Evolutionary conservation across 2,329 filamentous ascomycete genomes (phyloP), one percentile per base, ranked within the genome.

Genomic region (Thermoascus crustaceus): DNA sequence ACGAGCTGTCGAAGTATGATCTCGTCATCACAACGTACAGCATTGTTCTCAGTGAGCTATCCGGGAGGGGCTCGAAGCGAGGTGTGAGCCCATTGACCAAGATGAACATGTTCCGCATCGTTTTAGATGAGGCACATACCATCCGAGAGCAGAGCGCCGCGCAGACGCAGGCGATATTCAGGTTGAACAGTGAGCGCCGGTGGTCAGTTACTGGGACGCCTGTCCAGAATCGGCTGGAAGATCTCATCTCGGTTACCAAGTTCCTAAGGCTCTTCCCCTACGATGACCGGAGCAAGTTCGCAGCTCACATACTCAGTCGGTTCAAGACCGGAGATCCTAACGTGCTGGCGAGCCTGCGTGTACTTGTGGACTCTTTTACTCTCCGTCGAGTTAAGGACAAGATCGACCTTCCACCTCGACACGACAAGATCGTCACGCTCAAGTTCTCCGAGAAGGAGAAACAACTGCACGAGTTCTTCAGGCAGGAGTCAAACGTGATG

Each of bases 181-280:
- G 77, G 13, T 68, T 96, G 2, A 73, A 83, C 41, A 85, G 87
- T 2, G 75, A 84, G 52, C 78, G 88, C 20, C 80, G 88, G 21
- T 98, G 91, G 91, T 89, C 88, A 2, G 85, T 96, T n/a, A 96
- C 91, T 0, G 91, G 89, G 36, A 96, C 91, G 0, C 91, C 88
- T 0, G 85, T 96, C 6, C 89, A 96, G 60, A 98, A 98, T 54
- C 80, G 85, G 3, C 71, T 96, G 2, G 87, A 93, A 45, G 91
- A 98, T 56, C 71, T 96, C 14, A 84, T 85, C 9, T 84, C 89
- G 1, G 68, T 96, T 2, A 78, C 94, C 39, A 84, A 81, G 20
- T 96, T 96, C 53, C 67, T 96, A 26, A 78, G 83, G 9, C 68
- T 96, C 9, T 78, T 79, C 49, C 89, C 89, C 0, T 96, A 96